These are phyloP conservation scores for Corrigiola litoralis DNA, from an alignment of 179 eudicot genomes.

Conservation along the genomic window DNA sequence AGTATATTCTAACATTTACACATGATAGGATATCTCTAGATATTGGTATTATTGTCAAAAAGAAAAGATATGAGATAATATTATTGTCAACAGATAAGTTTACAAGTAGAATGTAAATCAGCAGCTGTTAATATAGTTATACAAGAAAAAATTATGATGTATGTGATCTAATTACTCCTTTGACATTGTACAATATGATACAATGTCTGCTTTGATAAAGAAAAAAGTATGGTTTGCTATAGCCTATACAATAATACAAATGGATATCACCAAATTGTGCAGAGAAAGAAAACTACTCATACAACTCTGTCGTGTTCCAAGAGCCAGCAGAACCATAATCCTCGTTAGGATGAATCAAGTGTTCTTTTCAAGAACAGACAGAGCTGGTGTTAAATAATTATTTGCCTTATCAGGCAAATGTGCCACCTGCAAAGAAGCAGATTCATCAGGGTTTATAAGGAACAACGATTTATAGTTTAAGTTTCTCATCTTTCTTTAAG, in stretches of 20 bases:
- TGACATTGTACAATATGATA: slow-evolving; percentile 6
- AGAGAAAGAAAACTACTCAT: neutral
- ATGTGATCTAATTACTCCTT: too few relatives aligned
- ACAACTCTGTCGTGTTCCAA: neutral
- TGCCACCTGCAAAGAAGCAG: slow-evolving; percentile 60
- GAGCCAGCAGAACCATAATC: slow-evolving; percentile 2
- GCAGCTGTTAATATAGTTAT: too few relatives aligned
- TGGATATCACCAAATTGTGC: neutral
- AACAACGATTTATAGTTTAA: neutral
- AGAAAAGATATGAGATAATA: too few relatives aligned
- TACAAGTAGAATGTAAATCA: too few relatives aligned
- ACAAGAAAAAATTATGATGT: too few relatives aligned
- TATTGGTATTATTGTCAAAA: too few relatives aligned
- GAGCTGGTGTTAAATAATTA: slow-evolving; percentile 88
- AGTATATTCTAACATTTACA: too few relatives aligned
- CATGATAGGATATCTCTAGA: too few relatives aligned
- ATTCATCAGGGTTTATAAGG: neutral
- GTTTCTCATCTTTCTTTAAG: too few relatives aligned
- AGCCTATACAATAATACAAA: slow-evolving; percentile 19
- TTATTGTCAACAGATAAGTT: too few relatives aligned
- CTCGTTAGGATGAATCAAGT: slow-evolving; percentile 38
- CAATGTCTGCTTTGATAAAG: neutral
- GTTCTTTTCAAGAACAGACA: slow-evolving; percentile 85
- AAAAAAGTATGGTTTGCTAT: slow-evolving; percentile 2
- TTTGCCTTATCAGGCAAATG: slow-evolving; percentile 98